Base-by-base conservation (phyloP, 1,139 yeast species). In the Arxiozyma bovina region DNA sequence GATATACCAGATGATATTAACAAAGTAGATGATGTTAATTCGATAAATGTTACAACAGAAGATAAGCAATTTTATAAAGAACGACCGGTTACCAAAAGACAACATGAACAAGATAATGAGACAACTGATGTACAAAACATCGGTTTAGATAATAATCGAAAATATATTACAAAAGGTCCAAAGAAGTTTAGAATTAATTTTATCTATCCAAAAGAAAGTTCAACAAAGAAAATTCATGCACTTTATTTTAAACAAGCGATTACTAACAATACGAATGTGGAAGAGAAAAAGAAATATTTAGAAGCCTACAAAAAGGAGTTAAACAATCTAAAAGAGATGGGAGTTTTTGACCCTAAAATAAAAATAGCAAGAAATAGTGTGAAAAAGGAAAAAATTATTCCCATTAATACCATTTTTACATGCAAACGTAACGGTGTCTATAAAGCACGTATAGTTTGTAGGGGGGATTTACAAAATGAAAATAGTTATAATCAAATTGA, bases 251-350 rank as follows among this genome's bases (percentile, higher is more conserved):
- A 51, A 23, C 40, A 53, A 11, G 52, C 54, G 1, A 49, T 53
- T n/a, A 49, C 52, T 27, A 48, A 45, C 7, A 52, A 52, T 30
- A 34, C 1, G 21, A 42, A 53, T 17, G n/a, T 22, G 17, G 34
- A 17, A 17, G 43, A 45, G 20, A 44, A 46, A 22, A 27, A 30
- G 7, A 49, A 49, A 20, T 50, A 18, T 34, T 40, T 44, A 11
- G 46, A 49, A 41, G 54, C 50, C 5, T 52, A 52, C 15, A 41
- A 49, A 18, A 52, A 38, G n/a, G 52, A 49, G 42, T 21, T 49
- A 25, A 20, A 52, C 9, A 52, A 49, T 27, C 17, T 52, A 15
- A 50, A 44, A 17, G 15, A 44, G 18, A 49, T 27, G 50, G 45
- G 41, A 9, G 54, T 52, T 3, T 22, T 45, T 30, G 50, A 52